phyloP scores from a whole-genome alignment of 73 alveolate species.

The Durusdinium trenchii region DNA sequence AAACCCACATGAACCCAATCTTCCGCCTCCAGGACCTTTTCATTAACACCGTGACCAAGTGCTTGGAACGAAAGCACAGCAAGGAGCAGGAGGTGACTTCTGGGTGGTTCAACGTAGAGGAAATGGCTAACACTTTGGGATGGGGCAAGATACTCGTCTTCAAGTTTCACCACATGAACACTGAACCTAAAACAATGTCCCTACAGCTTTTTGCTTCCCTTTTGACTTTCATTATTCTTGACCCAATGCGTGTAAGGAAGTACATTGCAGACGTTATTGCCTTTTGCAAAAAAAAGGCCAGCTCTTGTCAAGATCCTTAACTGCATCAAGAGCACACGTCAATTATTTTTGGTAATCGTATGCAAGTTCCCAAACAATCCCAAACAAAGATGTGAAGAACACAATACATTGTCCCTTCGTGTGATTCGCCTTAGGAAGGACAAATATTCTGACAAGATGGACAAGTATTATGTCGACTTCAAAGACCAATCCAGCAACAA shows the following conservation, averaged over 20 bases:
- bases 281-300: conserved; percentile 20
- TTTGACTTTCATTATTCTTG: not conserved
- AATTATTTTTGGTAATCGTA: not conserved
- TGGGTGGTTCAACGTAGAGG: conserved; percentile 11
- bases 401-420: not conserved
- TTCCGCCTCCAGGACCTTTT: not conserved
- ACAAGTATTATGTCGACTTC: conserved; percentile 3
- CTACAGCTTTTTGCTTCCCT: not conserved
- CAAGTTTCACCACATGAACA: not conserved
- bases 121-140: not conserved
- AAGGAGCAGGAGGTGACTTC: conserved; percentile 18
- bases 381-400: not conserved
- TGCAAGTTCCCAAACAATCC: too few species aligned
- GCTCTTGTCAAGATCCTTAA: not conserved
- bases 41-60: not conserved
- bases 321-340: not conserved
- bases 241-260: not conserved
- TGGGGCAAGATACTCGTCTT: not conserved
- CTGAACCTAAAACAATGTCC: not conserved
- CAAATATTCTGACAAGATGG: conserved; percentile 21
- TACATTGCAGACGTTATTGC: not conserved
- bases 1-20: not conserved
- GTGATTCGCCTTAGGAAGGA: not conserved
- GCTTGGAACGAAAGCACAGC: not conserved
- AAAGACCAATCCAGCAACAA: not conserved